Evolutionary conservation across 805 yeast genomes (phyloP), one percentile per base, ranked within the genome.

Genomic region (Candida cerambycidarum): DNA sequence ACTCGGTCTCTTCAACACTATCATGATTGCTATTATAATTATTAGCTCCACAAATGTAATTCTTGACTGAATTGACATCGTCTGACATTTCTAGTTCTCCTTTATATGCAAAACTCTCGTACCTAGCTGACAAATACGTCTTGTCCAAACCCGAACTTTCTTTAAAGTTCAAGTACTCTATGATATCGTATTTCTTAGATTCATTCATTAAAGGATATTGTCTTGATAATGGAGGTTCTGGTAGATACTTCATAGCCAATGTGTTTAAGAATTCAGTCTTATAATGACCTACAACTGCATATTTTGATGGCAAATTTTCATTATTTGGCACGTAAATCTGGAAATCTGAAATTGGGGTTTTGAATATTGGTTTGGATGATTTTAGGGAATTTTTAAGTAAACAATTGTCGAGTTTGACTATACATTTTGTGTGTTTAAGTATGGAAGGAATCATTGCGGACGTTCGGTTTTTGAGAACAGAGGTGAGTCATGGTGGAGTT

Each of bases 71-170:
- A 10, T 84, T 79, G 49, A 79, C 82, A 59, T 92, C 97, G 49
- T 84, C 82, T 3, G 60, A 37, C 60, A 63, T 54, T 30, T 67
- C 73, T 27, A 65, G 47, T 45, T 79, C 89, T 48, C 92, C 97
- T 46, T 90, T 84, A 59, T 56, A 66, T 3, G 73, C 58, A 40
- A 79, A 87, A 42, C 79, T 80, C 63, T 92, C 99, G 57, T 88
- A 92, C 40, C 99, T 64, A 1, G 98, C 96, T 39, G 95, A 82
- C 27, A 92, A 54, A 67, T 90, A 95, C 0, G 89, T 86, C 38
- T 56, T 61, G 38, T 65, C 69, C 18, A 67, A 50, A 2, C 75
- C 73, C 0, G 69, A 58, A 23, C 41, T 46, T 17, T 69, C 71
- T 33, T 58, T 53, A 47, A 68, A 68, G 36, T 67, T 62, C 35